A percentile compares a stretch with the other conserved stretches of the same genome.
Conservation (phyloP, 345 rosid genomes). For the Kandelia obovata region DNA sequence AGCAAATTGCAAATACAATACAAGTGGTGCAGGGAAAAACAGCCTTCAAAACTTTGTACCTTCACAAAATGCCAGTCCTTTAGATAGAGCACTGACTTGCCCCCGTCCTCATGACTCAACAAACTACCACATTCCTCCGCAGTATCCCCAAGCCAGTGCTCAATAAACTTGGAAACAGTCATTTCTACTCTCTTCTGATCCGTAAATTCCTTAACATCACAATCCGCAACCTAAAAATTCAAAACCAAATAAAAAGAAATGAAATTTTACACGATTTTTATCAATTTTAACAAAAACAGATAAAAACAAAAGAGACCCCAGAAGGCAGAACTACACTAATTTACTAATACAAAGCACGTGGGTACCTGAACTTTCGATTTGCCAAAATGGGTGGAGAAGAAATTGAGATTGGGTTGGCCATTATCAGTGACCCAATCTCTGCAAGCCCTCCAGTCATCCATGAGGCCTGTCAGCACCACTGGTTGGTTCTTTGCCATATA, state of each 20-base stretch:
- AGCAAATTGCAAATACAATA: not conserved
- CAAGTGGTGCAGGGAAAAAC: not conserved
- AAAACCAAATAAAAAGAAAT: not conserved
- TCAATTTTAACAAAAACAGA: not conserved
- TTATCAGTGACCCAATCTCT: constrained; percentile 60
- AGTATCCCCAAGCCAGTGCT: constrained; percentile 41
- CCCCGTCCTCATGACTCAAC: constrained; percentile 15
- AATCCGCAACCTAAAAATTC: constrained; percentile 67
- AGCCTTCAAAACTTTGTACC: constrained; percentile 28
- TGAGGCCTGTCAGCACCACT: constrained; percentile 64
- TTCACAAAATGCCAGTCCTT: constrained; percentile 97
- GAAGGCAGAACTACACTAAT: not conserved
- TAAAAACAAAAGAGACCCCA: not conserved
- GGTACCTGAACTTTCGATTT: constrained; percentile 76
- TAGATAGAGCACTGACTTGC: constrained; percentile 54
- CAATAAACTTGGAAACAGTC: constrained; percentile 65
- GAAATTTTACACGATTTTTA: too few relatives aligned
- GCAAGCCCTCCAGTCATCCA: constrained; percentile 79
- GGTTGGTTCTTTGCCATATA: constrained; percentile 71
- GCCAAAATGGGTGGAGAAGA: constrained; percentile 65
- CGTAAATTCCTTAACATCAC: constrained; percentile 65
- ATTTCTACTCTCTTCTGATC: constrained; percentile 86
- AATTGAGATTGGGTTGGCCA: constrained; percentile 57
- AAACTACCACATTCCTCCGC: constrained; percentile 8
- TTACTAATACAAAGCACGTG: not conserved